Conservation (phyloP, 2,329 filamentous ascomycete species). For the Helotiales sp. region DNA sequence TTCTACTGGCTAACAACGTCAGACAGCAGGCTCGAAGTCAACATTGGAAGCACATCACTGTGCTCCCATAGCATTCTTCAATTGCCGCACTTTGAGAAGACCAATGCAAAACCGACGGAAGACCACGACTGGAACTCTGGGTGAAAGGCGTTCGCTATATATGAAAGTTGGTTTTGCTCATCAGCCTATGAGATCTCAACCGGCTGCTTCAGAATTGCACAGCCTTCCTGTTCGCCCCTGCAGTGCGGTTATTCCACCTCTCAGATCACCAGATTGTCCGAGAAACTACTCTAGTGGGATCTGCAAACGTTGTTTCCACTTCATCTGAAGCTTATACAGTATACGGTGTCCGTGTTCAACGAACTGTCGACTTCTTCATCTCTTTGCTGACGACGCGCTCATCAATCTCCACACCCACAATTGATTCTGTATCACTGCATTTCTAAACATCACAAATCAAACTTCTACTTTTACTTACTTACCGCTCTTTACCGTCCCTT, state of each 20-base stretch:
- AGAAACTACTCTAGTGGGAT: conserved; percentile 7
- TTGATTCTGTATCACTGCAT: neutral
- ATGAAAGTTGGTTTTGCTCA: conserved; percentile 7
- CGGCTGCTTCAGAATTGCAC: conserved; percentile 23
- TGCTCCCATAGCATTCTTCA: neutral
- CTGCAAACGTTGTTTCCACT: conserved; percentile 15
- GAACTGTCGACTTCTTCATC: neutral
- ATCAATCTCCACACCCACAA: neutral
- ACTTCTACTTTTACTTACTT: neutral
- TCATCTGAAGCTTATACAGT: conserved; percentile 17
- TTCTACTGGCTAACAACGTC: neutral
- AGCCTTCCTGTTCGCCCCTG: conserved; percentile 26
- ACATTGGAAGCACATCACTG: neutral
- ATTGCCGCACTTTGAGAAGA: neutral
- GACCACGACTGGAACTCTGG: neutral
- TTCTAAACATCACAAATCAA: neutral
- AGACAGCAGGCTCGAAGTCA: neutral
- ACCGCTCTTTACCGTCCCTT: neutral
- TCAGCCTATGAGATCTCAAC: conserved; percentile 21
- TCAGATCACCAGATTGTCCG: conserved; percentile 17
- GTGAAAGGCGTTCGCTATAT: conserved; percentile 14
- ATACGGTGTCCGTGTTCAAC: neutral
- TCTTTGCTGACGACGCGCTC: neutral
- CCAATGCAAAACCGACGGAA: neutral
- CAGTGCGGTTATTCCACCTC: conserved; percentile 4